A percentile compares a stretch with the other conserved stretches of the same genome.
Conservation (phyloP, 2,329 filamentous ascomycete genomes). For the Byssothecium circinans region DNA sequence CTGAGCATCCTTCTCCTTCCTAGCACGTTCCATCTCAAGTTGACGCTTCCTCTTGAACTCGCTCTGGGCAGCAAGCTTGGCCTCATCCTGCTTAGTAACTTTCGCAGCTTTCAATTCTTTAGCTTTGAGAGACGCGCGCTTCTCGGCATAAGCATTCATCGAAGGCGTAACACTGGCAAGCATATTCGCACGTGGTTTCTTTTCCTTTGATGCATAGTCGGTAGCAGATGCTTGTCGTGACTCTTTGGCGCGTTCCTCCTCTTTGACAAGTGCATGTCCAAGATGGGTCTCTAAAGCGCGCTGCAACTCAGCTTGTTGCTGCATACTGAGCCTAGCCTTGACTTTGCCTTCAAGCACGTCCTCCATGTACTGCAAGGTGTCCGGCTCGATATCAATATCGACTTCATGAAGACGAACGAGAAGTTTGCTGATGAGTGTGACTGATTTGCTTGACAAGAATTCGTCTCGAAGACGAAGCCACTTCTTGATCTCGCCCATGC, state of each 20-base stretch:
- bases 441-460: constrained; percentile 80
- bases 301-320: constrained; percentile 82
- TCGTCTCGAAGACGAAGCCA: constrained; percentile 90
- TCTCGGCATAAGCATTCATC: constrained; percentile 32
- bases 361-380: constrained; percentile 63
- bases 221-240: constrained; percentile 47
- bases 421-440: constrained; percentile 81
- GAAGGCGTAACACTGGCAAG: constrained; percentile 33
- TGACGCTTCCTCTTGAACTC: constrained; percentile 74
- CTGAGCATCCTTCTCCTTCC: constrained; percentile 69
- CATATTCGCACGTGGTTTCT: constrained; percentile 25
- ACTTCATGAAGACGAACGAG: constrained; percentile 78
- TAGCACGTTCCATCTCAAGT: constrained; percentile 73
- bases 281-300: constrained; percentile 59
- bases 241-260: constrained; percentile 35
- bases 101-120: constrained; percentile 28
- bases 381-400: constrained; percentile 67
- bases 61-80: constrained; percentile 29
- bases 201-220: constrained; percentile 39
- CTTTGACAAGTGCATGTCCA: constrained; percentile 42
- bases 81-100: constrained; percentile 26
- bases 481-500: constrained; percentile 72
- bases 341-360: constrained; percentile 66
- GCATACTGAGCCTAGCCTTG: constrained; percentile 76
- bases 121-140: constrained; percentile 25